Base-by-base conservation (phyloP, 352 stramenopile species). In the Globisporangium okanoganense region DNA sequence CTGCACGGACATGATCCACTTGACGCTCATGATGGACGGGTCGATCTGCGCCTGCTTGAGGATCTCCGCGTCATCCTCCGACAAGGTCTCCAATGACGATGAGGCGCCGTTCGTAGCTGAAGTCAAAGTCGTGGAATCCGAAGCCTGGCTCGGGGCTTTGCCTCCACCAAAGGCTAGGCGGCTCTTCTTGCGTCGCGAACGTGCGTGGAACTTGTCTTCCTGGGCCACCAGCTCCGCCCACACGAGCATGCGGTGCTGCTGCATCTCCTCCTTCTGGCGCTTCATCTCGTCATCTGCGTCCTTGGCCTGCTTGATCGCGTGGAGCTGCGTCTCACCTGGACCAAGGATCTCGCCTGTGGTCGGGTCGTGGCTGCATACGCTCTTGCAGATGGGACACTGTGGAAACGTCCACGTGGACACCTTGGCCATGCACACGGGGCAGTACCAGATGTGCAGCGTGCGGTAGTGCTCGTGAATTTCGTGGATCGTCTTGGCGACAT, bases 401-500 rank as follows among this genome's bases (percentile, higher is more conserved):
- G 82, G 84, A 47, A 91, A 92, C 36, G 80, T 88, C 35, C 73
- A 85, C 18, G 72, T 88, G 40, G 69, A 82, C 1, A 89, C 73
- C 54, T 82, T 88, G 51, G 79, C 70, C 58, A 85, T 71, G 31
- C 84, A 94, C 54, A 94, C 84, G 7, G 83, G 82, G 51, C 82
- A 94, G 60, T 87, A 92, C 84, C 84, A 94, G 4, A 85, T 58
- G 64, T 94, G 84, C 13, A 63, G 20, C 8, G 70, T 69, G 18
- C 80, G 72, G 53, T 85, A 87, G 58, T 94, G 85, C 20, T 94
- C 78, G 63, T 92, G 85, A 35, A 90, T 87, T 31, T 78, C 80
- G 64, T 91, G 80, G n/a, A 87, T 75, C n/a, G 74, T 82, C 18
- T 68, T 71, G 18, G 78, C 79, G 4, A 78, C 60, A 48, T 79